Conservation (phyloP, 257 asterid species). For the Cordia subcordata region DNA sequence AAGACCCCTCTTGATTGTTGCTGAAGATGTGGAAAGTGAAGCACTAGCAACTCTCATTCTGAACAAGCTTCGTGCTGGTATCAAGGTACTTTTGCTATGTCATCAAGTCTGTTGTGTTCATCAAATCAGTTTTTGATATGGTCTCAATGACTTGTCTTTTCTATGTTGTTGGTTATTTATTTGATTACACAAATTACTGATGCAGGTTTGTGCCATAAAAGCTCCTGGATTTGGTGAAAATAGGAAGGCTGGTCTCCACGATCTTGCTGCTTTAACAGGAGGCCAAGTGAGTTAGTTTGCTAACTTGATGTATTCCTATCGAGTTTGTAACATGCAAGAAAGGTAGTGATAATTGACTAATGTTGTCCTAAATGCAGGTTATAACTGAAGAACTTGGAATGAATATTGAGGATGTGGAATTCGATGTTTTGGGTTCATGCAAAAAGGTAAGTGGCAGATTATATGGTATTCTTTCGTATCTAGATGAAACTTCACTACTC, state of each 20-base stretch:
- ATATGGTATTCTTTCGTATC: too few species aligned
- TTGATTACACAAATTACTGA: too few species aligned
- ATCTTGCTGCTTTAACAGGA: conserved; percentile 51
- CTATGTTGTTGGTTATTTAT: too few species aligned
- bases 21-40: conserved; percentile 57
- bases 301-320: neutral
- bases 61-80: conserved; percentile 59
- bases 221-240: conserved; percentile 72
- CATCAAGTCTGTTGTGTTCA: too few species aligned
- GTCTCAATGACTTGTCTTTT: too few species aligned
- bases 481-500: too few species aligned
- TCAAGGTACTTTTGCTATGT: conserved; percentile 31
- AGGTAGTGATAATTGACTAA: too few species aligned
- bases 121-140: too few species aligned
- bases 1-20: conserved; percentile 48
- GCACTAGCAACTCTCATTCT: conserved; percentile 50
- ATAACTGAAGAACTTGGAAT: conserved; percentile 50
- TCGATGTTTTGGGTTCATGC: conserved; percentile 49
- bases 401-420: conserved; percentile 38
- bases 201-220: conserved; percentile 60
- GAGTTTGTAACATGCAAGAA: too few species aligned
- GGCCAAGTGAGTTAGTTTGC: conserved; percentile 39
- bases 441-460: conserved; percentile 45
- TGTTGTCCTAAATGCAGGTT: conserved; percentile 21
- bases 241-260: conserved; percentile 49